These are phyloP conservation scores for Ceratocystis lukuohia DNA, from an alignment of 2,329 filamentous ascomycete genomes.

Conservation along the genomic window DNA sequence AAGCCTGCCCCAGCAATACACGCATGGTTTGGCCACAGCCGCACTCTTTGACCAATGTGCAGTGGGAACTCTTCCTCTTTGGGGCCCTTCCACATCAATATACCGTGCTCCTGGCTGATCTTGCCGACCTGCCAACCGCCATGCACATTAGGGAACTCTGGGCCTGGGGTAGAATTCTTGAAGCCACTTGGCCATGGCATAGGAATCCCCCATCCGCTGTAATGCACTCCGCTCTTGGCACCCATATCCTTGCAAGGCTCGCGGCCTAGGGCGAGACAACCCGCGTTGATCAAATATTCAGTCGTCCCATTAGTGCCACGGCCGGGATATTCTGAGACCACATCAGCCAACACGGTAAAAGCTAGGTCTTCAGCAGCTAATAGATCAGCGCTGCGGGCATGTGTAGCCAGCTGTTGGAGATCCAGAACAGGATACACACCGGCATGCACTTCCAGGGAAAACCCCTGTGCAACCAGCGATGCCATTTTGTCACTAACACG, in stretches of 20 bases:
- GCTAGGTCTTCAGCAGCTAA: constrained; percentile 46
- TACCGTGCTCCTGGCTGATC: constrained; percentile 67
- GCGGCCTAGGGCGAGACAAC: constrained; percentile 55
- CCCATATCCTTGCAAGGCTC: constrained; percentile 50
- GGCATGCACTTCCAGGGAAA: constrained; percentile 54
- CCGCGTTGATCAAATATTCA: constrained; percentile 58
- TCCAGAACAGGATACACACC: constrained; percentile 66
- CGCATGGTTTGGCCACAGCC: constrained; percentile 68
- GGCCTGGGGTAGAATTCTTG: constrained; percentile 26
- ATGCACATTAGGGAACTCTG: constrained; percentile 32
- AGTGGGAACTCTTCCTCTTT: constrained; percentile 36
- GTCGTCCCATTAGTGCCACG: constrained; percentile 35
- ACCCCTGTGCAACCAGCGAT: constrained; percentile 25
- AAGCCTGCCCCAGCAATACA: constrained; percentile 62
- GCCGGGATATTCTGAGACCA: constrained; percentile 52
- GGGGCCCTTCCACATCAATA: constrained; percentile 45
- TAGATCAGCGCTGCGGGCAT: constrained; percentile 35
- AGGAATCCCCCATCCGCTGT: constrained; percentile 58
- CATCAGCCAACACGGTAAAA: constrained; percentile 56
- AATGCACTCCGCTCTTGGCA: constrained; percentile 31
- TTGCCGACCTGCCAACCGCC: constrained; percentile 54
- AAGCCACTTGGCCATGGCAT: constrained; percentile 39
- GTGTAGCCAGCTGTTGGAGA: constrained; percentile 64
- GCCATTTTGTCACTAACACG: constrained; percentile 25
- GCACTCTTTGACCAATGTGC: constrained; percentile 50